Base-by-base conservation (phyloP, 345 rosid species). In the Pseudoturritis turrita region DNA sequence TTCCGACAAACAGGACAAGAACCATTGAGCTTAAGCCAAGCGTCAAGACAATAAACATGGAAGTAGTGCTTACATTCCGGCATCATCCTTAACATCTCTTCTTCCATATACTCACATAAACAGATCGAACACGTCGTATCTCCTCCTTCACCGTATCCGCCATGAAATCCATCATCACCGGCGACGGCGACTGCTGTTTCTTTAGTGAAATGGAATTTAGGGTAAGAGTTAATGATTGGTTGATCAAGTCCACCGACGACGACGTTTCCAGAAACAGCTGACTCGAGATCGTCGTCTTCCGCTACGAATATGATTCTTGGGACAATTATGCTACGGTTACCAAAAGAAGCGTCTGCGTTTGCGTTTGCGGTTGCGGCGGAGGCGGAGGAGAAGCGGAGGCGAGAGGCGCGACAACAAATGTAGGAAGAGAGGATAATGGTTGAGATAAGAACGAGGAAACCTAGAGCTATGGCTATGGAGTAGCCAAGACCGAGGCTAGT, bases 1-100 rank as follows among this genome's bases (percentile, higher is more conserved):
- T 95, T 95, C 67, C 99, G 87, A 68, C 99, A 95, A 68, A 95
- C 93, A 0, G 99, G 99, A 50, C 99, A 95, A 17, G 98, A 96
- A 28, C 97, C 97, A 72, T 92, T 96, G 33, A 96, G 98, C 76
- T 87, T 96, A 19, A 96, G 83, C 99, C 99, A 92, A 10, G 97
- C 85, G 65, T 96, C 99, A 39, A 96, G 73, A 64, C 99, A 96
- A 65, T 58, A 62, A 59, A 85, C 68, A 79, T 96, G 99, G 66
- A 92, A 96, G 70, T 57, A 87, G 54, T 96, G 99, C 44, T 90
- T 81, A 46, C 99, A 96, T 73, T 96, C 99, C 0, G 99, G 98
- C 99, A 91, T 96, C 98, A 92, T 91, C 79, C 98, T 84, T 68
- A 92, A 25, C 91, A 92, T 86, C 89, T 92, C 99, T 70, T 74